Evolutionary conservation across 257 asterid species (phyloP).

Genomic region (Gentiana straminea): DNA sequence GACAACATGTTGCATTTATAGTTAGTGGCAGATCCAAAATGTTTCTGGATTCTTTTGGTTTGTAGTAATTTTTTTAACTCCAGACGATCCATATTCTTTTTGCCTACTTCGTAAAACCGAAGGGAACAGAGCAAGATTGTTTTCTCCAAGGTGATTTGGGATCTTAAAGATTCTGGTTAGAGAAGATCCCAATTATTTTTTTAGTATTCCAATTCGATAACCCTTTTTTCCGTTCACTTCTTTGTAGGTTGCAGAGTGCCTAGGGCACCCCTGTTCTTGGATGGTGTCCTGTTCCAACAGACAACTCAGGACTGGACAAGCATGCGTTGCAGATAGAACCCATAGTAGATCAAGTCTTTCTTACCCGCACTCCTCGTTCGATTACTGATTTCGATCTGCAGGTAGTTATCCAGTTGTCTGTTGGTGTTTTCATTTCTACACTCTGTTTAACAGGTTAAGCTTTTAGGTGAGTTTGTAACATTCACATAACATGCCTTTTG

Average conservation of each 20-base stretch:
- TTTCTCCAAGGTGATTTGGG: constrained; percentile 54
- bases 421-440: too few species aligned
- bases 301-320: constrained; percentile 87
- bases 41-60: too few species aligned
- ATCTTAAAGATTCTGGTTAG: background rate
- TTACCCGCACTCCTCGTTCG: constrained; percentile 66
- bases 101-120: constrained; percentile 83
- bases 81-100: constrained; percentile 94
- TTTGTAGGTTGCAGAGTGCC: constrained; percentile 87
- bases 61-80: too few species aligned
- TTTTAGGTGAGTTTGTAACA: too few species aligned
- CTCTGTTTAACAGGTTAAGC: too few species aligned
- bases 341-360: constrained; percentile 90
- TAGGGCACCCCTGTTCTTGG: constrained; percentile 95
- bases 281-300: constrained; percentile 88
- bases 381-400: constrained; percentile 87
- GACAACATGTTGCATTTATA: too few species aligned
- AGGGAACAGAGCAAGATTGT: constrained; percentile 90
- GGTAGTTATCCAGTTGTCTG: constrained; percentile 43
- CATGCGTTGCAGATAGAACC: constrained; percentile 98
- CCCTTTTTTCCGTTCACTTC: background rate
- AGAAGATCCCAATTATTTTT: background rate
- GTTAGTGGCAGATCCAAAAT: too few species aligned
- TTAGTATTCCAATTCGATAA: background rate
- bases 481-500: too few species aligned